Evolutionary conservation across 257 asterid species (phyloP).

Genomic region (Datura wrightii): DNA sequence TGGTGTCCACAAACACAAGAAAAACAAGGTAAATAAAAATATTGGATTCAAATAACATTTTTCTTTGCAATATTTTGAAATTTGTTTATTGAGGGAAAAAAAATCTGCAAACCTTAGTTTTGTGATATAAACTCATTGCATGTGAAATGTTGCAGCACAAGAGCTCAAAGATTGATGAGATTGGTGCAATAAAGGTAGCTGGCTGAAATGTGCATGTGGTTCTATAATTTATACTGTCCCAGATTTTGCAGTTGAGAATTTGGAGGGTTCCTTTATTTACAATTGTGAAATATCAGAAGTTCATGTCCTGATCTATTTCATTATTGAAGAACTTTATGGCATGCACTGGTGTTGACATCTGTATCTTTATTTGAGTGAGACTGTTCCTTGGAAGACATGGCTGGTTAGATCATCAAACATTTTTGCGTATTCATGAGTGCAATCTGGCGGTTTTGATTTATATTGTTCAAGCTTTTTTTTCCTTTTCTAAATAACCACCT

Average conservation of each 20-base stretch:
- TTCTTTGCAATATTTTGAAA: background rate
- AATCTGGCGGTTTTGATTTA: background rate
- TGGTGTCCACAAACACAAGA: conserved; percentile 67
- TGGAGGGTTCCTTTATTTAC: conserved; percentile 56
- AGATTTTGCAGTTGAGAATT: conserved; percentile 67
- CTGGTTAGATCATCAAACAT: background rate
- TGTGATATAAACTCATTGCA: conserved; percentile 6
- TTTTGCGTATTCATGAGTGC: background rate
- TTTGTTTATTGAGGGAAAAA: background rate
- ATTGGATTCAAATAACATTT: background rate
- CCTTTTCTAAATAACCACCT: background rate
- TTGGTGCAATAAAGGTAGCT: conserved; percentile 88
- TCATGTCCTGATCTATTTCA: background rate
- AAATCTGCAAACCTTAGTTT: background rate
- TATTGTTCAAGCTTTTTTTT: background rate
- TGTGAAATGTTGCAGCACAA: conserved; percentile 75
- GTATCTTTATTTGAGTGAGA: conserved; percentile 10
- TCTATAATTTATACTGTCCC: conserved; percentile 50
- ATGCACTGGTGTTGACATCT: background rate
- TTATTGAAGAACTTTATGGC: conserved; percentile 26
- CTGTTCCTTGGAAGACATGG: conserved; percentile 18
- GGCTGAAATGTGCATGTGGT: conserved; percentile 63
- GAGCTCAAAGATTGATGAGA: conserved; percentile 92
- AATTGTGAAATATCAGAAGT: conserved; percentile 26
- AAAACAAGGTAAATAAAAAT: conserved; percentile 61